phyloP scores from a whole-genome alignment of 2,329 filamentous ascomycete genomes.

The Cadophora luteo-olivacea region DNA sequence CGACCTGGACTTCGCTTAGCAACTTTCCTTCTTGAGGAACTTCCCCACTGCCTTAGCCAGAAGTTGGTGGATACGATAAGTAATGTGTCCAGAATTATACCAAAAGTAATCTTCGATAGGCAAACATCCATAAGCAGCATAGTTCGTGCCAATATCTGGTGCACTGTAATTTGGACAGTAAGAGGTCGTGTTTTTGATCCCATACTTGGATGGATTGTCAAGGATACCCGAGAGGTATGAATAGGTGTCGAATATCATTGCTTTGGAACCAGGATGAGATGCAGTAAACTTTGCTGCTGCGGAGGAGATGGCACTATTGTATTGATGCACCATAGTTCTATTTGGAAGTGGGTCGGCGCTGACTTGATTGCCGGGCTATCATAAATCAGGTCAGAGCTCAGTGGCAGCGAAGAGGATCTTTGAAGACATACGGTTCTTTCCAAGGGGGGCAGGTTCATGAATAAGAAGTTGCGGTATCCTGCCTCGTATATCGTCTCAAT shows the following conservation, averaged over 20 bases:
- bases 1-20: neutral
- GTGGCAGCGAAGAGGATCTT: neutral
- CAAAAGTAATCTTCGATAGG: slow-evolving; percentile 53
- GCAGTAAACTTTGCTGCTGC: slow-evolving; percentile 28
- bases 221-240: slow-evolving; percentile 50
- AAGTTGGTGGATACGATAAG: slow-evolving; percentile 49
- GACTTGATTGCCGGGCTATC: slow-evolving; percentile 21
- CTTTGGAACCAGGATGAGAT: slow-evolving; percentile 44
- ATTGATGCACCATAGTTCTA: slow-evolving; percentile 53
- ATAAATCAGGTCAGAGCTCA: neutral
- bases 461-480: slow-evolving; percentile 54
- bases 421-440: slow-evolving; percentile 47
- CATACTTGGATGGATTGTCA: slow-evolving; percentile 49
- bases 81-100: slow-evolving; percentile 56
- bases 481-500: slow-evolving; percentile 50
- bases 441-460: slow-evolving; percentile 58
- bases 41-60: slow-evolving; percentile 42
- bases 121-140: slow-evolving; percentile 53
- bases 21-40: slow-evolving; percentile 32
- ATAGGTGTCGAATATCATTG: slow-evolving; percentile 54
- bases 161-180: slow-evolving; percentile 54
- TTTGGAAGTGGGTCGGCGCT: slow-evolving; percentile 50
- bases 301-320: slow-evolving; percentile 48
- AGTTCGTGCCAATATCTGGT: slow-evolving; percentile 51
- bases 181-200: slow-evolving; percentile 53